phyloP scores from a whole-genome alignment of 495 filamentous ascomycete species.

The Hypoxylon fuscum region DNA sequence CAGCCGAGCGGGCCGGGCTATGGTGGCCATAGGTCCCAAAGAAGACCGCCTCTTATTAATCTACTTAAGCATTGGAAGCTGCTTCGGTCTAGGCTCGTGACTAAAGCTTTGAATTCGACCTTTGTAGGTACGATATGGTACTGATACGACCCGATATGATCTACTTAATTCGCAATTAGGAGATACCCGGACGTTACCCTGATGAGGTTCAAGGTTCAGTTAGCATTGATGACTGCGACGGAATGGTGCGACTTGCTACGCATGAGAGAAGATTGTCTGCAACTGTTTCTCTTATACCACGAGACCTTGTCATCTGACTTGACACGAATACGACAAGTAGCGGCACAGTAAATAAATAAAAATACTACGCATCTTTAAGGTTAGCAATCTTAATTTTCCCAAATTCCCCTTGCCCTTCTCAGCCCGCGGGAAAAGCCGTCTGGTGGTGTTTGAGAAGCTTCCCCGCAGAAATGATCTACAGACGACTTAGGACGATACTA shows the following conservation, averaged over 20 bases:
- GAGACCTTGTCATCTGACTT: constrained; percentile 20
- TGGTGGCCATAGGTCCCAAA: constrained; percentile 12
- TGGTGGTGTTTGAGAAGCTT: constrained; percentile 21
- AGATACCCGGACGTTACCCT: constrained; percentile 31
- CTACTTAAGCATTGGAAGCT: background rate
- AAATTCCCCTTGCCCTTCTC: background rate
- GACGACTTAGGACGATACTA: constrained; percentile 29
- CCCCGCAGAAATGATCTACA: constrained; percentile 40
- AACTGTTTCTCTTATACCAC: constrained; percentile 15
- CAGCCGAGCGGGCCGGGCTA: constrained; percentile 19
- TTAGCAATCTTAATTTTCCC: constrained; percentile 20
- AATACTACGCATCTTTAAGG: constrained; percentile 20
- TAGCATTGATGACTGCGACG: constrained; percentile 17
- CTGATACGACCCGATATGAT: constrained; percentile 30
- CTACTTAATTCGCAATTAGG: constrained; percentile 19
- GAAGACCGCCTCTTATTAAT: constrained; percentile 14
- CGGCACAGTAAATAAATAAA: constrained; percentile 7
- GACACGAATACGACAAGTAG: constrained; percentile 13
- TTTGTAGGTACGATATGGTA: constrained; percentile 18
- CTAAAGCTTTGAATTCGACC: constrained; percentile 5
- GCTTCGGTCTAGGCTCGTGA: constrained; percentile 23
- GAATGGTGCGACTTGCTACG: constrained; percentile 12
- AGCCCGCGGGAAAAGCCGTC: constrained; percentile 29
- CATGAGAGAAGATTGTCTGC: constrained; percentile 5
- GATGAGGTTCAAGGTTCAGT: constrained; percentile 20